Evolutionary conservation across 2,329 filamentous ascomycete species (phyloP), one percentile per base, ranked within the genome.

Genomic region (Mycosphaerella arachidis): DNA sequence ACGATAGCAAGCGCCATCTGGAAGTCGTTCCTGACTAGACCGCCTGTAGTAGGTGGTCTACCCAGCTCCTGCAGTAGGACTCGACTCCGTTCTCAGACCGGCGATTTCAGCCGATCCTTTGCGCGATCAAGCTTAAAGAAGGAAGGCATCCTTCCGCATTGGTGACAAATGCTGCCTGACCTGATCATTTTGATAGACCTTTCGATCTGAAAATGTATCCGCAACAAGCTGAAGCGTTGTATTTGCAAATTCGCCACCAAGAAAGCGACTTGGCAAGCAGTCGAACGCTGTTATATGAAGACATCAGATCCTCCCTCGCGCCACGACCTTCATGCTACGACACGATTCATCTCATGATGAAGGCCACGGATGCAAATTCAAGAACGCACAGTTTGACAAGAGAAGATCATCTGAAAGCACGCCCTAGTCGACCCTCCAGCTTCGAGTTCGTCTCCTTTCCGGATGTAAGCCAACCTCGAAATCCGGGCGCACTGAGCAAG

Each of bases 371-470:
- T 8, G n/a, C 46, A 7, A 48, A 5, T 48, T 1, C 18, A 5
- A 27, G 20, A 8, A n/a, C 7, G 8, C 6, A 10, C 13, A 13
- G 16, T 2, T 30, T 16, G 10, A 30, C n/a, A 24, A 16, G 27
- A 48, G 27, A 30, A 16, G 45, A 27, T 16, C 27, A 35, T 12
- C 12, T 4, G 8, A 35, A 35, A 8, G 31, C 35, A 43, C 31
- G 7, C 4, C 20, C 37, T 20, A 45, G 18, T 20, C 13, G 53
- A 45, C 53, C 53, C 27, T 45, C 53, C 13, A 61, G 59, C 59
- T 61, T 61, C 31, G 54, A 61, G 18, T 61, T 55, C n/a, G 50
- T 61, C 18, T 54, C 51, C 16, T 57, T 61, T 33, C 33, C 37
- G 6, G 30, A 57, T 48, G 43, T 46, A 24, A 51, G 53, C 30